Evolutionary conservation across 2,329 filamentous ascomycete genomes (phyloP).

Genomic region (Aspergillus ochraceoroseus): DNA sequence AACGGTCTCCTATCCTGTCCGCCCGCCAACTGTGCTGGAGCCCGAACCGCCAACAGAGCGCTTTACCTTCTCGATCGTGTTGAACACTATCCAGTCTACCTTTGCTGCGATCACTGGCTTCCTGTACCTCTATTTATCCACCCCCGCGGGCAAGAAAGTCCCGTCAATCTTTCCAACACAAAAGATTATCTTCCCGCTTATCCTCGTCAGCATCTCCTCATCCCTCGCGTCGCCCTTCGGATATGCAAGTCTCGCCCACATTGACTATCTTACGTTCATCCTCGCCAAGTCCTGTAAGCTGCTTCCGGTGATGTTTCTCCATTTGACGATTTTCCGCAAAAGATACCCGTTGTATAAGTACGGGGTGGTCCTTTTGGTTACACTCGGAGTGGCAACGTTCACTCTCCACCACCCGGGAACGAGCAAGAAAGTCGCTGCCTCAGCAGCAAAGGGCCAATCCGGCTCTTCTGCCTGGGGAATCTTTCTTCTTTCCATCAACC

Average conservation of each 20-base stretch:
- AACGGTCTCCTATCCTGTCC: slow-evolving; percentile 74
- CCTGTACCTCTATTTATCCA: slow-evolving; percentile 66
- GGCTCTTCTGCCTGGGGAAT: slow-evolving; percentile 66
- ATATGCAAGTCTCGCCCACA: slow-evolving; percentile 84
- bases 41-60: slow-evolving; percentile 53
- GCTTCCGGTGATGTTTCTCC: slow-evolving; percentile 95
- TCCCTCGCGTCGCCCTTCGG: slow-evolving; percentile 92
- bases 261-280: slow-evolving; percentile 97
- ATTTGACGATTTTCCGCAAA: slow-evolving; percentile 84
- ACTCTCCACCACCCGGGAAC: slow-evolving; percentile 75
- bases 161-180: slow-evolving; percentile 66
- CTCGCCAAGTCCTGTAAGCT: slow-evolving; percentile 98
- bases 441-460: slow-evolving; percentile 51
- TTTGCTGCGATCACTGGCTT: slow-evolving; percentile 81
- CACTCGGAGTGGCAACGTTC: slow-evolving; percentile 87
- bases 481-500: slow-evolving; percentile 76
- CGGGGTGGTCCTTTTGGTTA: slow-evolving; percentile 84
- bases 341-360: slow-evolving; percentile 96
- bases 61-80: slow-evolving; percentile 89
- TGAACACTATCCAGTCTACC: slow-evolving; percentile 91
- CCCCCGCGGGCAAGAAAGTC: slow-evolving; percentile 50
- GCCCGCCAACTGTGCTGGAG: slow-evolving; percentile 45
- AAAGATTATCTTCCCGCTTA: slow-evolving; percentile 69
- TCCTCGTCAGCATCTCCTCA: slow-evolving; percentile 79
- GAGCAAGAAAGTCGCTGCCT: slow-evolving; percentile 48